Conservation (phyloP, 495 filamentous ascomycete genomes). For the Neurospora sp. region DNA sequence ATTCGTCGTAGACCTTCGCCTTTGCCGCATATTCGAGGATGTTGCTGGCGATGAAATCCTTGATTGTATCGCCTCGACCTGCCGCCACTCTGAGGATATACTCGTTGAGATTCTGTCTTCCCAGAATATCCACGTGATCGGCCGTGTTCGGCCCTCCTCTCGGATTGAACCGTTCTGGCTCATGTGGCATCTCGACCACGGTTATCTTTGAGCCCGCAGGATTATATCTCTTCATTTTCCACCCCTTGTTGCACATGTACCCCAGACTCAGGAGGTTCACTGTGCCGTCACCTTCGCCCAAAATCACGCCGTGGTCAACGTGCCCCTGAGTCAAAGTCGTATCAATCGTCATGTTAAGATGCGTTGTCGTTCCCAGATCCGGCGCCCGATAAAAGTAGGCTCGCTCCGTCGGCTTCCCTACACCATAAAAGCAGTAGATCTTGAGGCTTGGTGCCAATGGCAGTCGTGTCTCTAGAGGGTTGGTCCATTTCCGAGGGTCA, state of each 20-base stretch:
- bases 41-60: constrained; percentile 65
- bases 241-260: constrained; percentile 95
- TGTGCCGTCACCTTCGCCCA: constrained; percentile 93
- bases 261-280: constrained; percentile 79
- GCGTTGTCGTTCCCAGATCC: constrained; percentile 47
- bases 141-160: constrained; percentile 91
- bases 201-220: constrained; percentile 72
- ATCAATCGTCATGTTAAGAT: constrained; percentile 84
- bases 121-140: constrained; percentile 95
- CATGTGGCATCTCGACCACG: constrained; percentile 90
- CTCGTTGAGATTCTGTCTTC: constrained; percentile 80
- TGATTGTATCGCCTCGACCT: constrained; percentile 72
- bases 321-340: constrained; percentile 56
- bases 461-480: constrained; percentile 83
- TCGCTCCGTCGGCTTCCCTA: constrained; percentile 84
- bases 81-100: constrained; percentile 79
- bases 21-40: constrained; percentile 72
- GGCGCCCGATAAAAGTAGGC: constrained; percentile 84
- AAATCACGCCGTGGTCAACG: constrained; percentile 76
- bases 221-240: constrained; percentile 89
- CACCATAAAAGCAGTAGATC: constrained; percentile 95
- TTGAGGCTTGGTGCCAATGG: constrained; percentile 85
- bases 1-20: constrained; percentile 55
- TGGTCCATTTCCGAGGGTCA: constrained; percentile 80
- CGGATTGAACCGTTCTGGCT: constrained; percentile 84